These are phyloP conservation scores for Oryza meyeriana DNA, from an alignment of 176 grass and related monocot genomes.

Conservation along the genomic window DNA sequence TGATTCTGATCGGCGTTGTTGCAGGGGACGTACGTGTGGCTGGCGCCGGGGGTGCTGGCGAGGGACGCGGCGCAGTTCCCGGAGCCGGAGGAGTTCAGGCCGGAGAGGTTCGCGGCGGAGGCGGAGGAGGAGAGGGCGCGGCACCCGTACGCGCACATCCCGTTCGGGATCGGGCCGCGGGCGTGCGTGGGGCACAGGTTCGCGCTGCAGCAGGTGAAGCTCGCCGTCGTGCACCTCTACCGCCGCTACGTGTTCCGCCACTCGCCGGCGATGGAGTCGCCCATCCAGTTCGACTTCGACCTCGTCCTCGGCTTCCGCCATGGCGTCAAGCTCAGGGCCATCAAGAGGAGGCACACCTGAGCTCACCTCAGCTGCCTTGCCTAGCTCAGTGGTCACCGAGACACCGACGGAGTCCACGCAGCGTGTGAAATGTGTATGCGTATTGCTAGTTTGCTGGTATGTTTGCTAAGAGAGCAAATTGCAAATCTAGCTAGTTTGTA, in stretches of 20 bases:
- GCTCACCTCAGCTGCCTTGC: neutral
- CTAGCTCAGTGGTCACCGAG: no score
- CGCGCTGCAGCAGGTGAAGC: slow-evolving; percentile 87
- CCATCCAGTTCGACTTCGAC: slow-evolving; percentile 83
- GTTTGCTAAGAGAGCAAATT: neutral
- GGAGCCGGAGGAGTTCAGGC: slow-evolving; percentile 66
- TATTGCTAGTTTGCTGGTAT: neutral
- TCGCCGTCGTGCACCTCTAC: slow-evolving; percentile 70
- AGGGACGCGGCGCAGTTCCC: slow-evolving; percentile 82
- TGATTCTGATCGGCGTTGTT: neutral
- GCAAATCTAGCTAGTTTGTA: neutral
- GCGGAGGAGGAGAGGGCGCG: slow-evolving; percentile 57
- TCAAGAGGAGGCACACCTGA: slow-evolving; percentile 17
- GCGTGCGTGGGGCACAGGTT: slow-evolving; percentile 89
- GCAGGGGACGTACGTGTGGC: slow-evolving; percentile 84
- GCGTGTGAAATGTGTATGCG: neutral
- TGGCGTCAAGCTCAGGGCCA: slow-evolving; percentile 72
- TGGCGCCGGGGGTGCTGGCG: slow-evolving; percentile 78
- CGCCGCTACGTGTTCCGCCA: slow-evolving; percentile 67
- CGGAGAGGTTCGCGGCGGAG: slow-evolving; percentile 63
- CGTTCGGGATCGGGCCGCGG: slow-evolving; percentile 74
- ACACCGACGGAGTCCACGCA: no score
- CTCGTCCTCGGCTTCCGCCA: slow-evolving; percentile 79
- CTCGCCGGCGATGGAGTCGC: slow-evolving; percentile 74
- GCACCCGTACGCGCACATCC: slow-evolving; percentile 88